A percentile compares a stretch with the other conserved stretches of the same genome.
Conservation (phyloP, 1,284 basidiomycete species). For the Ganoderma meredithae region DNA sequence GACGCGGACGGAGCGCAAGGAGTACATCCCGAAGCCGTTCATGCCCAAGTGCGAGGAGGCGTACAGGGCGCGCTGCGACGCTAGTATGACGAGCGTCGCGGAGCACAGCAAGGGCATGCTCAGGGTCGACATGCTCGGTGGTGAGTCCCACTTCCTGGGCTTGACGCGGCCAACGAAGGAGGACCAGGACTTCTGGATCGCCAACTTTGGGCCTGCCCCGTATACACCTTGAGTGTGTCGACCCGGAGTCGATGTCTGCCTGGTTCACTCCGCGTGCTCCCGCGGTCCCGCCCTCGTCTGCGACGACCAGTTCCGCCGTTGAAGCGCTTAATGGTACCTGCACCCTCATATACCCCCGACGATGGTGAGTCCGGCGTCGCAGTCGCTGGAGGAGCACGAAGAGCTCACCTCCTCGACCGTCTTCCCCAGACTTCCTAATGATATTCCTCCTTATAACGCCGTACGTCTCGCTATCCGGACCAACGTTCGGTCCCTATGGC, state of each 20-base stretch:
- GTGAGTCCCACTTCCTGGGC: conserved; percentile 52
- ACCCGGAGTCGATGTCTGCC: neutral
- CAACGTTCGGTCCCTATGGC: neutral
- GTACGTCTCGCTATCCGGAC: conserved; percentile 1
- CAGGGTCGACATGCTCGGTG: conserved; percentile 57
- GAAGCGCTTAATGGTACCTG: neutral
- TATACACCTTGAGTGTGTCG: neutral
- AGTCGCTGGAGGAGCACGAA: neutral
- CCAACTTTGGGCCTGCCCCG: conserved; percentile 23
- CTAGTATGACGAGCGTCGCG: conserved; percentile 28
- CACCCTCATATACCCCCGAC: conserved; percentile 21
- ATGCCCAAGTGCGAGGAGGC: conserved; percentile 46
- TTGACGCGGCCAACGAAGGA: conserved; percentile 40
- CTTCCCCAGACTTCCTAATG: conserved; percentile 26
- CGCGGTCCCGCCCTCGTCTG: conserved; percentile 5
- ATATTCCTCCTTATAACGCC: conserved; percentile 14
- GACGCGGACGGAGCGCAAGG: conserved; percentile 48
- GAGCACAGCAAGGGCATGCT: conserved; percentile 52
- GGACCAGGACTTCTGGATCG: conserved; percentile 30
- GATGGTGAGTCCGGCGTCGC: conserved; percentile 22
- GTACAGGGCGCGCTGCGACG: conserved; percentile 55
- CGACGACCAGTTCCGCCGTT: neutral
- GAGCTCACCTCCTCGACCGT: conserved; percentile 1
- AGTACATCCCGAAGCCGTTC: conserved; percentile 39
- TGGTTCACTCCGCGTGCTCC: neutral